These are phyloP conservation scores for Byssothecium circinans DNA, from an alignment of 2,329 filamentous ascomycete species.

Conservation along the genomic window DNA sequence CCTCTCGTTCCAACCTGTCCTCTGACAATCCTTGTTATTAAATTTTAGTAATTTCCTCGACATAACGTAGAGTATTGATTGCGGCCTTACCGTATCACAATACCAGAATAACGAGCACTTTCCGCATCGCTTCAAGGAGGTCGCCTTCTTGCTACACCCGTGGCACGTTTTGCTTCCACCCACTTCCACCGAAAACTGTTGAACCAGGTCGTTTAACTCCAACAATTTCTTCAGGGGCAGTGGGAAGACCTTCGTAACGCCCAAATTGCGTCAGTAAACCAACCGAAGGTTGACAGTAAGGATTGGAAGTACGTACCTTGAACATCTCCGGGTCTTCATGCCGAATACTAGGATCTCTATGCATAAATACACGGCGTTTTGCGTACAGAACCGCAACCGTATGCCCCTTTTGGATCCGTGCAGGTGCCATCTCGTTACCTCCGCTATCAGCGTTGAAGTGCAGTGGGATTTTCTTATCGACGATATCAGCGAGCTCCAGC, in stretches of 20 bases:
- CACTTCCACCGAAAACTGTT: constrained; percentile 15
- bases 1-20: constrained; percentile 15
- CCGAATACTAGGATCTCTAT: constrained; percentile 17
- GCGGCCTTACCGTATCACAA: constrained; percentile 20
- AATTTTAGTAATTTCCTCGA: constrained; percentile 12
- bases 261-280: constrained; percentile 9
- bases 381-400: constrained; percentile 22
- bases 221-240: constrained; percentile 18
- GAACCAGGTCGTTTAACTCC: constrained; percentile 15
- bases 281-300: constrained; percentile 8
- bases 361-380: constrained; percentile 13
- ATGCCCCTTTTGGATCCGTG: constrained; percentile 18
- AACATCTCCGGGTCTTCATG: constrained; percentile 19
- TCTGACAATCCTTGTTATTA: constrained; percentile 17
- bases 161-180: constrained; percentile 21
- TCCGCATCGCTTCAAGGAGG: constrained; percentile 16
- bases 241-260: constrained; percentile 21
- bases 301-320: constrained; percentile 17
- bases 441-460: constrained; percentile 29
- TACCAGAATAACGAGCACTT: constrained; percentile 25
- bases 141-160: constrained; percentile 18
- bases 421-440: constrained; percentile 25
- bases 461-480: constrained; percentile 24
- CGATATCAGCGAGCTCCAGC: constrained; percentile 27
- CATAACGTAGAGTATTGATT: constrained; percentile 7